Conservation (phyloP, 2,329 filamentous ascomycete species). For the Leptodontidium sp. region DNA sequence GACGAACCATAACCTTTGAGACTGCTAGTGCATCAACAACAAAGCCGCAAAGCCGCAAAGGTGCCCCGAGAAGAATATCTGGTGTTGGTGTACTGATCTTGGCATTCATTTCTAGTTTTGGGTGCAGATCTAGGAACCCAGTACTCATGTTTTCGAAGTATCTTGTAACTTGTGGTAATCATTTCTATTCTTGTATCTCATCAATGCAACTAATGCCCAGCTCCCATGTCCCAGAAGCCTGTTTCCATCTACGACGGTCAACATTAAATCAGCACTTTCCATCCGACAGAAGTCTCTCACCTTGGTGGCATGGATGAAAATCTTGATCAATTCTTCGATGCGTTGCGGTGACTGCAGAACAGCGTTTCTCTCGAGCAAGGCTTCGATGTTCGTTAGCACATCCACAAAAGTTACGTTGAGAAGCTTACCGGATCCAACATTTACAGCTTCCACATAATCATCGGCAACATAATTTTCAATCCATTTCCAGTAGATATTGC, state of each 20-base stretch:
- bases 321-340: conserved; percentile 82
- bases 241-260: conserved; percentile 67
- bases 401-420: background rate
- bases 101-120: no score
- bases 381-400: conserved; percentile 50
- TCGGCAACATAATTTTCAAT: conserved; percentile 87
- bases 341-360: conserved; percentile 75
- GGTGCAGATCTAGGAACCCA: no score
- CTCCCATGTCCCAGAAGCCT: conserved; percentile 77
- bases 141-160: no score
- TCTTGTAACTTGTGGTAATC: no score
- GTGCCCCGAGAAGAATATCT: no score
- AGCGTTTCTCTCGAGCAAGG: conserved; percentile 78
- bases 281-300: conserved; percentile 54
- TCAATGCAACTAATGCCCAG: background rate
- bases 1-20: no score
- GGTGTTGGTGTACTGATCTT: no score
- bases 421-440: conserved; percentile 70
- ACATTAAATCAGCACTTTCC: background rate
- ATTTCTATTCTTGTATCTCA: background rate
- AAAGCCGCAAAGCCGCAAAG: no score
- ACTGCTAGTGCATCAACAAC: no score
- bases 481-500: conserved; percentile 87
- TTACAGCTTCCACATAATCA: conserved; percentile 79
- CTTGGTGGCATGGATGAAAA: conserved; percentile 89